phyloP scores from a whole-genome alignment of 1,284 basidiomycete species.

The Pseudozyma sp. region DNA sequence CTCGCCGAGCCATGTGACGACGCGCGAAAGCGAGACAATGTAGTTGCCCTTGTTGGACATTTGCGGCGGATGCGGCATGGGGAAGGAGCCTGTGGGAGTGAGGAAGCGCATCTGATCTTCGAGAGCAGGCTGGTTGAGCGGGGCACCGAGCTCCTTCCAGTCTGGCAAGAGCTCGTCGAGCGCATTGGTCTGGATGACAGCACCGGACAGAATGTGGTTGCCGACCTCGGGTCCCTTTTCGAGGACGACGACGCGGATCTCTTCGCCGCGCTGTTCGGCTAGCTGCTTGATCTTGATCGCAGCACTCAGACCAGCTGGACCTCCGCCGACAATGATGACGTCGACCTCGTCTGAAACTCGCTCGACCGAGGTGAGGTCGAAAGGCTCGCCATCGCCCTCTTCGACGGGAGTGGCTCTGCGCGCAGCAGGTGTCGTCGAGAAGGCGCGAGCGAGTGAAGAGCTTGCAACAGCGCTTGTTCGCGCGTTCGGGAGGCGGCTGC shows the following conservation, averaged over 20 bases:
- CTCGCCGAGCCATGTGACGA: constrained; percentile 88
- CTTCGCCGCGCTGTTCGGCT: constrained; percentile 79
- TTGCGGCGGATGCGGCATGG: constrained; percentile 95
- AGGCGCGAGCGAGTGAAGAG: constrained; percentile 25
- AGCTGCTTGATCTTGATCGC: constrained; percentile 96
- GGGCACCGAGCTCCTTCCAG: constrained; percentile 77
- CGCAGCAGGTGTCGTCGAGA: constrained; percentile 34
- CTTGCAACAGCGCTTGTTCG: constrained; percentile 19
- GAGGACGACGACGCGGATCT: constrained; percentile 90
- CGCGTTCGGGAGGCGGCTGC: constrained; percentile 14
- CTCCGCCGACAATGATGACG: constrained; percentile 95
- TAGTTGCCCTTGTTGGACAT: constrained; percentile 97
- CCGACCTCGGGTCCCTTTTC: constrained; percentile 96
- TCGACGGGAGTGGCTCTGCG: constrained; percentile 51
- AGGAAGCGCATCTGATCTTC: constrained; percentile 89
- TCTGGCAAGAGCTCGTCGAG: constrained; percentile 90
- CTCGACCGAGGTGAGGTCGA: constrained; percentile 65
- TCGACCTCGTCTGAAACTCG: constrained; percentile 78
- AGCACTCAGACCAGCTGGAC: constrained; percentile 94
- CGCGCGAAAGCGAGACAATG: constrained; percentile 87
- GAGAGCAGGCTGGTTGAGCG: constrained; percentile 82
- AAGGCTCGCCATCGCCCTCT: constrained; percentile 58
- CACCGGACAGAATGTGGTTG: constrained; percentile 94
- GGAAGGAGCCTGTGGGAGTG: constrained; percentile 79
- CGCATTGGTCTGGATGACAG: constrained; percentile 91